phyloP scores from a whole-genome alignment of 2,329 filamentous ascomycete species.

The Fusarium algeriense region DNA sequence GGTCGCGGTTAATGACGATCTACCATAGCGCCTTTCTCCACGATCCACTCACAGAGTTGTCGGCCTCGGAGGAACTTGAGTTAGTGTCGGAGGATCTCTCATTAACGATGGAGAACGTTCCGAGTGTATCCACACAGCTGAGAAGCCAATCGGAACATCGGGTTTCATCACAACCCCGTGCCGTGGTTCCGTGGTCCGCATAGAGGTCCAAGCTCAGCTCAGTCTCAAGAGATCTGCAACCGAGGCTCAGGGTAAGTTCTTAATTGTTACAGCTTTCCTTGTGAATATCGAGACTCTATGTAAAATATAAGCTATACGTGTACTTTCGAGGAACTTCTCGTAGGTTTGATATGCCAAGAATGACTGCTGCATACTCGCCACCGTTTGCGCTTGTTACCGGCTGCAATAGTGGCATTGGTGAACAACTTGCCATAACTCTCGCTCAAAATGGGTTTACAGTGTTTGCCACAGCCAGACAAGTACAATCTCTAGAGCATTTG shows the following conservation, averaged over 20 bases:
- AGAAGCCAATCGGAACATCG: not conserved
- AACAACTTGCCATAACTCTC: not conserved
- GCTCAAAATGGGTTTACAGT: not conserved
- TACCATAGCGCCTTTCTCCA: not conserved
- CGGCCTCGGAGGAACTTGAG: not conserved
- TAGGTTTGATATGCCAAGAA: accelerated
- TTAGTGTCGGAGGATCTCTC: not conserved
- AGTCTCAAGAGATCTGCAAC: accelerated
- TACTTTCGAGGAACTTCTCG: not conserved
- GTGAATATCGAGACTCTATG: not conserved
- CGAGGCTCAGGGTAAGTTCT: not conserved
- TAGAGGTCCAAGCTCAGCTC: not conserved
- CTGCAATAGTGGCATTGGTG: not conserved
- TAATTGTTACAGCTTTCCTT: accelerated
- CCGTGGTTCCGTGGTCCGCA: not conserved
- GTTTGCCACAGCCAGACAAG: not conserved
- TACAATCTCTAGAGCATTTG: not conserved
- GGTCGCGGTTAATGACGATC: not conserved
- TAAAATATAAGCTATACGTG: not conserved
- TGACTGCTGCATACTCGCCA: not conserved
- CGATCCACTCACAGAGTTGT: not conserved
- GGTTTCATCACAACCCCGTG: not conserved
- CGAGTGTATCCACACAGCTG: not conserved
- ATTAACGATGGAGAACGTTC: not conserved
- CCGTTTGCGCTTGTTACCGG: not conserved